Conservation (phyloP, 2,329 filamentous ascomycete species). For the Pseudocercospora macadamiae region DNA sequence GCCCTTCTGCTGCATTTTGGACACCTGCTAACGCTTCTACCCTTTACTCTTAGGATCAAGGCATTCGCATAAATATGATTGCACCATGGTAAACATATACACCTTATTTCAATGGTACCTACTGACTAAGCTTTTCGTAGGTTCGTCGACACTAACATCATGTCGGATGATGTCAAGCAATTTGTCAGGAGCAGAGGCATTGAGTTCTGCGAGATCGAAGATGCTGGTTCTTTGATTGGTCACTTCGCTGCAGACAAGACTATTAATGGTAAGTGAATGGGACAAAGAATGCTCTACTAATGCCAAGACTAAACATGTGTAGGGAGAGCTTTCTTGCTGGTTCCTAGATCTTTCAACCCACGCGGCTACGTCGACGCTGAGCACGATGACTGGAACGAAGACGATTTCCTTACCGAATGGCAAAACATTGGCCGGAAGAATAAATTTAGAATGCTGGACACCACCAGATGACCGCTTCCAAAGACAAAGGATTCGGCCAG, state of each 20-base stretch:
- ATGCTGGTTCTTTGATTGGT: constrained; percentile 28
- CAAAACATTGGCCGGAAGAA: constrained; percentile 3
- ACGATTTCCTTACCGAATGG: constrained; percentile 10
- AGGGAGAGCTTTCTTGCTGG: constrained; percentile 30
- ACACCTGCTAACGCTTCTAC: no score
- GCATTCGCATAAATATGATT: constrained; percentile 51
- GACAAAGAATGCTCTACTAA: background rate
- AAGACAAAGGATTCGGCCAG: background rate
- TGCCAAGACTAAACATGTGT: background rate
- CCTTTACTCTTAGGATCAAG: no score
- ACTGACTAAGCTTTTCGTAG: constrained; percentile 19
- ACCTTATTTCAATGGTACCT: no score
- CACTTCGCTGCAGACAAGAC: constrained; percentile 28
- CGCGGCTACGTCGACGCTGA: constrained; percentile 15
- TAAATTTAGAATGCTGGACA: background rate
- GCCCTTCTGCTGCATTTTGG: no score
- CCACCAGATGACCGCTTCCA: background rate
- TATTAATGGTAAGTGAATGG: constrained; percentile 27
- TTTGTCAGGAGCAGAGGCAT: constrained; percentile 19
- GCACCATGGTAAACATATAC: constrained; percentile 30
- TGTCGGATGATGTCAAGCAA: constrained; percentile 25
- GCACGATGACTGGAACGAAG: constrained; percentile 16
- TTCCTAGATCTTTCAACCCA: constrained; percentile 18
- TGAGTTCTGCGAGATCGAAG: constrained; percentile 29
- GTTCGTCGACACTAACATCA: constrained; percentile 32